These are phyloP conservation scores for Cynanchum wilfordii DNA, from an alignment of 257 asterid genomes.

Conservation along the genomic window DNA sequence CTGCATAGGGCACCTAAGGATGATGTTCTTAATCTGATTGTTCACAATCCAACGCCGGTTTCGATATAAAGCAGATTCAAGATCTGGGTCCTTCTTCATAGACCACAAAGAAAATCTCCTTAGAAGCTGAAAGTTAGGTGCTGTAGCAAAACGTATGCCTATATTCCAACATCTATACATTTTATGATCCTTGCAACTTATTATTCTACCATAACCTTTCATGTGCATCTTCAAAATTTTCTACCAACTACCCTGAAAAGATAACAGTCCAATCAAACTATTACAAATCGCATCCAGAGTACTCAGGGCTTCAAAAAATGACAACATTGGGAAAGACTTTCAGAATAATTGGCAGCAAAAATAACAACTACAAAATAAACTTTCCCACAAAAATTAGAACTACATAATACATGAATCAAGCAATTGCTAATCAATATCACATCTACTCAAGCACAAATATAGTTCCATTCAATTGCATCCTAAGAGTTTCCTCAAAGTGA, in stretches of 20 bases:
- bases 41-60: slow-evolving; percentile 89
- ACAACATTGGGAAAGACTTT: neutral
- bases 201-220: slow-evolving; percentile 24
- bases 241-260: neutral
- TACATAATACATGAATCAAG: neutral
- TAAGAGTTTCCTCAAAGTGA: too few relatives aligned
- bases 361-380: too few relatives aligned
- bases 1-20: slow-evolving; percentile 60
- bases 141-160: slow-evolving; percentile 10
- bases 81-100: slow-evolving; percentile 92
- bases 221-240: neutral
- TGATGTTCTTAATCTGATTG: slow-evolving; percentile 79
- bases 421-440: too few relatives aligned
- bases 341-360: neutral
- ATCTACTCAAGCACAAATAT: neutral
- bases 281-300: neutral
- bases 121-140: slow-evolving; percentile 8
- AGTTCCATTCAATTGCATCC: neutral
- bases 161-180: slow-evolving; percentile 22
- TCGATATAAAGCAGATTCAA: slow-evolving; percentile 69
- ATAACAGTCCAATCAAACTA: neutral
- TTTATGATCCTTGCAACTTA: slow-evolving; percentile 18
- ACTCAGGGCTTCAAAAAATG: neutral
- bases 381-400: neutral
- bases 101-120: slow-evolving; percentile 72